phyloP scores from a whole-genome alignment of 352 stramenopile genomes.

The Phytophthora capsici region DNA sequence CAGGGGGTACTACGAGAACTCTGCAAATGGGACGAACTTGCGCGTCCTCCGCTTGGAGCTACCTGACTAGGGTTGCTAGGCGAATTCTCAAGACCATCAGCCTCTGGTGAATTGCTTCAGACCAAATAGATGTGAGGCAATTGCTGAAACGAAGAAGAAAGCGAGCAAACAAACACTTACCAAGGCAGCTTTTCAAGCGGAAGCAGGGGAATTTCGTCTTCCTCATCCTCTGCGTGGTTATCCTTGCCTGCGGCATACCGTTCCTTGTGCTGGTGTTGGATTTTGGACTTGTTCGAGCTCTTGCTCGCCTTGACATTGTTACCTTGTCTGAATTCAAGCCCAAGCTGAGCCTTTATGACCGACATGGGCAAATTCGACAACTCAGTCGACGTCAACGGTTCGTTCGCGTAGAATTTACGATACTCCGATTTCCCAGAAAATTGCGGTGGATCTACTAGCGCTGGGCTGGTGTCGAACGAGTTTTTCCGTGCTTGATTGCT shows the following conservation, averaged over 20 bases:
- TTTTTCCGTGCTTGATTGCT: slow-evolving; percentile 21
- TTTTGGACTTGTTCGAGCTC: slow-evolving; percentile 20
- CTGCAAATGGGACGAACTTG: slow-evolving; percentile 6
- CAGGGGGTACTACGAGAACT: slow-evolving; percentile 25
- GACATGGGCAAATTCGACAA: slow-evolving; percentile 74
- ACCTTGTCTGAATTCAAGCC: slow-evolving; percentile 53
- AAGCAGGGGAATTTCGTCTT: slow-evolving; percentile 60
- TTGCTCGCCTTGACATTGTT: slow-evolving; percentile 14
- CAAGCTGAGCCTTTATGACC: slow-evolving; percentile 77
- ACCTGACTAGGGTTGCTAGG: slow-evolving; percentile 15
- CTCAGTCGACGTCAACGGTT: slow-evolving; percentile 66
- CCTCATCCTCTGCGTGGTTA: slow-evolving; percentile 61
- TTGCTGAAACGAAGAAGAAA: not conserved
- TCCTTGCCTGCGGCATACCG: slow-evolving; percentile 26
- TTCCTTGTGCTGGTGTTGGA: slow-evolving; percentile 31
- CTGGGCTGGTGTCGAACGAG: slow-evolving; percentile 17
- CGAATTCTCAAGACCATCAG: slow-evolving; percentile 23
- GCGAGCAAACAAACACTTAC: slow-evolving; percentile 23
- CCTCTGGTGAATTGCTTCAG: slow-evolving; percentile 29
- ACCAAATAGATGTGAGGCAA: slow-evolving; percentile 10
- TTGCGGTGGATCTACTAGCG: slow-evolving; percentile 15
- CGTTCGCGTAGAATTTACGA: slow-evolving; percentile 77
- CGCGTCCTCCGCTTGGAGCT: slow-evolving; percentile 17
- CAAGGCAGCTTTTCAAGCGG: slow-evolving; percentile 59
- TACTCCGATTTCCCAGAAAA: slow-evolving; percentile 20